A percentile compares a stretch with the other conserved stretches of the same genome.
These are phyloP conservation scores for Phaffia rhodozyma DNA, from an alignment of 1,284 basidiomycete genomes.

Conservation along the genomic window DNA sequence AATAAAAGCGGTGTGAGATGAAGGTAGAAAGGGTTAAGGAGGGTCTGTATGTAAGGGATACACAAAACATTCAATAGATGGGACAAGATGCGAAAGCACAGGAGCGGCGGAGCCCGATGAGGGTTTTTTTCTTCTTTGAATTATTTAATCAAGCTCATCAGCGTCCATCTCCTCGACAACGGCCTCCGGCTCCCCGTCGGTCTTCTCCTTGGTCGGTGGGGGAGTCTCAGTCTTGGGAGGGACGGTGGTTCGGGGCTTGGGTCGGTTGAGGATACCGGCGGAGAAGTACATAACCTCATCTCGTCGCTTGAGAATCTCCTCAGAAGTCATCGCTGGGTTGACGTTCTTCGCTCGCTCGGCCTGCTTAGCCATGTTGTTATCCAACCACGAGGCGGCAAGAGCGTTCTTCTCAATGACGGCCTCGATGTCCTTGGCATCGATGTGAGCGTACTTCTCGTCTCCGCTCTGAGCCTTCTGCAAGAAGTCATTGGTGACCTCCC, in stretches of 20 bases:
- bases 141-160: constrained; percentile 35
- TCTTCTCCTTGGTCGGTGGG: constrained; percentile 36
- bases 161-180: constrained; percentile 59
- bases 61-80: too few relatives aligned
- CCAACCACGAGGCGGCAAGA: constrained; percentile 81
- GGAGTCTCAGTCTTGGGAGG: constrained; percentile 38
- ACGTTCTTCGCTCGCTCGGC: constrained; percentile 70
- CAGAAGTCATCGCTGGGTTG: constrained; percentile 64
- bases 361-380: constrained; percentile 75
- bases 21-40: too few relatives aligned
- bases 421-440: constrained; percentile 75
- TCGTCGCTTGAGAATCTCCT: constrained; percentile 71
- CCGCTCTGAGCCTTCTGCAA: constrained; percentile 61
- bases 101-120: too few relatives aligned
- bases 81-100: too few relatives aligned
- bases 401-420: constrained; percentile 49
- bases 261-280: constrained; percentile 68
- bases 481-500: constrained; percentile 75
- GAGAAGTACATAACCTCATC: constrained; percentile 80
- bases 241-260: constrained; percentile 61
- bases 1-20: too few relatives aligned
- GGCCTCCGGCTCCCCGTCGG: constrained; percentile 31
- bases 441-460: constrained; percentile 77
- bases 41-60: too few relatives aligned
- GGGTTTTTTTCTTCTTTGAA: too few relatives aligned